phyloP scores from a whole-genome alignment of 2,329 filamentous ascomycete species.

The Alternaria panax region DNA sequence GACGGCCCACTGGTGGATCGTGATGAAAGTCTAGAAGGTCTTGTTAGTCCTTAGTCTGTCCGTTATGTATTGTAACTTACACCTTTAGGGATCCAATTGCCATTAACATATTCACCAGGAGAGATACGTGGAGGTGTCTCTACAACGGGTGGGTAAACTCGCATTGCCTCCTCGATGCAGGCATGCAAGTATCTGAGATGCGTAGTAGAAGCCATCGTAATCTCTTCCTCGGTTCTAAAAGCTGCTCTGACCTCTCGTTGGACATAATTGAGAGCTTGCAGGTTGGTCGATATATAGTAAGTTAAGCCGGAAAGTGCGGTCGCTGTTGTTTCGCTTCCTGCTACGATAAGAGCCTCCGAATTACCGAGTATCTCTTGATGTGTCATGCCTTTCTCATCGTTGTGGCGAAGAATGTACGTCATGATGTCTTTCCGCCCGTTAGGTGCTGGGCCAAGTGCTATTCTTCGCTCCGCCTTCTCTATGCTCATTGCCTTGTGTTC shows the following conservation, averaged over 20 bases:
- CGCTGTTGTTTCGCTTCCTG: constrained; percentile 44
- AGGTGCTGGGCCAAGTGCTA: constrained; percentile 5
- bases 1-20: constrained; percentile 24
- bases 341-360: constrained; percentile 42
- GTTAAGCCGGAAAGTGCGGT: constrained; percentile 13
- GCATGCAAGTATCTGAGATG: constrained; percentile 25
- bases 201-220: constrained; percentile 2
- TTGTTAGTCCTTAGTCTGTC: background rate
- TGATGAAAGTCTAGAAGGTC: constrained; percentile 14
- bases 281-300: constrained; percentile 17
- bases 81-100: constrained; percentile 20
- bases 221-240: constrained; percentile 18
- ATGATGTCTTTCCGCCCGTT: constrained; percentile 11
- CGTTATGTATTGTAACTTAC: background rate
- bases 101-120: constrained; percentile 22
- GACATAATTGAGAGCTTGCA: constrained; percentile 15
- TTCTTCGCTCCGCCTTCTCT: background rate
- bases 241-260: constrained; percentile 12
- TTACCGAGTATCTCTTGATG: constrained; percentile 41
- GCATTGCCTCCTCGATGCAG: constrained; percentile 23
- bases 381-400: constrained; percentile 23
- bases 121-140: constrained; percentile 7
- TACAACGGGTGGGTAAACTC: constrained; percentile 24
- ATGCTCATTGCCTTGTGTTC: constrained; percentile 2
- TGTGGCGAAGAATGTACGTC: constrained; percentile 20